phyloP scores from a whole-genome alignment of 2,329 filamentous ascomycete genomes.

The Tolypocladium nubicola region DNA sequence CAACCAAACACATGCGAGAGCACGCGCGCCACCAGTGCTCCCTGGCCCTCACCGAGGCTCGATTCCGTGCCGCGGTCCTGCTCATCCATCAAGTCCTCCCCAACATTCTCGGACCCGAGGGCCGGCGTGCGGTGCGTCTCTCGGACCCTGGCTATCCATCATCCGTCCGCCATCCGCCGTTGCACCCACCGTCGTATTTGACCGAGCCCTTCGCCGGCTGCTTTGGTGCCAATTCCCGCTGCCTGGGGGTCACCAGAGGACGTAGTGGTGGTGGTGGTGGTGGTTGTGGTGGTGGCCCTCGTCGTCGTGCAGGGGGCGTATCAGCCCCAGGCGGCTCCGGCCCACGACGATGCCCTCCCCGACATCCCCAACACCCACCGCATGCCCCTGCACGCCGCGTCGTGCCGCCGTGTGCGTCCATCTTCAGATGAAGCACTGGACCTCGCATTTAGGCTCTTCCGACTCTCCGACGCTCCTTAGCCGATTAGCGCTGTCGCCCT shows the following conservation, averaged over 20 bases:
- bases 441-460: not conserved
- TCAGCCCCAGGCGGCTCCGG: not conserved
- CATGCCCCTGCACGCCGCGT: not conserved
- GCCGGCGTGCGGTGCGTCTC: not conserved
- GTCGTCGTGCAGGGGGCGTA: not conserved
- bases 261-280: not conserved
- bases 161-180: not conserved
- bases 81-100: not conserved
- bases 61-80: not conserved
- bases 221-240: not conserved
- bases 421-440: not conserved
- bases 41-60: slow-evolving; percentile 2
- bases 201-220: not conserved
- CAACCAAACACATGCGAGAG: not conserved
- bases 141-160: not conserved
- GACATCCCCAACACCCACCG: not conserved
- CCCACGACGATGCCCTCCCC: not conserved
- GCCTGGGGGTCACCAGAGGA: not conserved
- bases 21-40: not conserved
- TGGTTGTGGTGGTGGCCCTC: too few relatives aligned
- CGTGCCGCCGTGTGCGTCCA: not conserved
- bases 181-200: not conserved
- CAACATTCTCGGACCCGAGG: not conserved
- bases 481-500: not conserved
- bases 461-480: not conserved